A percentile compares a stretch with the other conserved stretches of the same genome.
phyloP scores from a whole-genome alignment of 306 rosid species.

The Nissolia schottii region DNA sequence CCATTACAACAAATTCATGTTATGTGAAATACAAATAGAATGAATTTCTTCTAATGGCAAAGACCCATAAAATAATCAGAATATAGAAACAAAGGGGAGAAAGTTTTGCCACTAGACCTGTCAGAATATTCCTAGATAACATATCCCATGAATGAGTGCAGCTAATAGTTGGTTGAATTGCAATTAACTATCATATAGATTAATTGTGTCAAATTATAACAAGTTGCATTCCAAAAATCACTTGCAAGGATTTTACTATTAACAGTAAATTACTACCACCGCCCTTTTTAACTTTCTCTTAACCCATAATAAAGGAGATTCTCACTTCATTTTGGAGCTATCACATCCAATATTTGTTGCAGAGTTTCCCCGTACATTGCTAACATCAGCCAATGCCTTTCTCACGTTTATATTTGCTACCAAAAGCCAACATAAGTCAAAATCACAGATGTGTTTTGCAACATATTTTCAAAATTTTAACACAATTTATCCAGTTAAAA shows the following conservation, averaged over 20 bases:
- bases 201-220: too few species aligned
- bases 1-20: not conserved
- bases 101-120: not conserved
- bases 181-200: too few species aligned
- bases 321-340: conserved; percentile 62
- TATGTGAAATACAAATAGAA: not conserved
- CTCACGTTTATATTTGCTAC: conserved; percentile 44
- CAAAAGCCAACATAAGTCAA: conserved; percentile 8
- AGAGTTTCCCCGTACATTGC: conserved; percentile 52
- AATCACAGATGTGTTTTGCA: not conserved
- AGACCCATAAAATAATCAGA: not conserved
- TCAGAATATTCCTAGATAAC: not conserved
- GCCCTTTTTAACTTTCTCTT: not conserved
- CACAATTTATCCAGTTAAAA: not conserved
- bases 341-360: conserved; percentile 24
- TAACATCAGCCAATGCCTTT: conserved; percentile 74
- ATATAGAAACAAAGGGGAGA: not conserved
- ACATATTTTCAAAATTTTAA: not conserved
- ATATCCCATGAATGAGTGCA: not conserved
- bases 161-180: not conserved
- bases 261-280: not conserved
- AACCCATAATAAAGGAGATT: conserved; percentile 14
- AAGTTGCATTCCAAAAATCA: not conserved
- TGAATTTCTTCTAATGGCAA: not conserved
- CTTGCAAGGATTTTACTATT: not conserved